Conservation (phyloP, 495 filamentous ascomycete species). For the Aspergillus ellipticus region DNA sequence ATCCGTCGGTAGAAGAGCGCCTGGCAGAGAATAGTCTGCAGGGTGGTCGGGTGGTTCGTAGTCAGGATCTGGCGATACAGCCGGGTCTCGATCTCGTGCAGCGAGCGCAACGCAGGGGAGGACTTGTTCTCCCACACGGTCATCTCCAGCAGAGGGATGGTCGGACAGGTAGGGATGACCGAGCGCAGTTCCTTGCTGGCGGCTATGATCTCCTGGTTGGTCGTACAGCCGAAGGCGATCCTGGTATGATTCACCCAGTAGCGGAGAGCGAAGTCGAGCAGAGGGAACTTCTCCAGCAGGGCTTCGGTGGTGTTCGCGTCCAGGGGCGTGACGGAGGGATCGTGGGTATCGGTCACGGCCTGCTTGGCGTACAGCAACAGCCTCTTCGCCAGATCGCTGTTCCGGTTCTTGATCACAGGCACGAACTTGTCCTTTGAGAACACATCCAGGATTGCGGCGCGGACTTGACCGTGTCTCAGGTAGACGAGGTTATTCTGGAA, state of each 20-base stretch:
- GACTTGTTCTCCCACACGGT: constrained; percentile 29
- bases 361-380: constrained; percentile 30
- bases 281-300: constrained; percentile 21
- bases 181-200: constrained; percentile 28
- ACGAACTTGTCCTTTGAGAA: constrained; percentile 27
- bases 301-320: constrained; percentile 18
- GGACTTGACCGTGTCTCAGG: constrained; percentile 32
- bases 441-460: constrained; percentile 26
- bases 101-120: constrained; percentile 22
- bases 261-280: constrained; percentile 35
- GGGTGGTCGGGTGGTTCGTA: constrained; percentile 19
- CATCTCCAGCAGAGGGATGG: constrained; percentile 26
- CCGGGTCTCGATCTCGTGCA: constrained; percentile 26
- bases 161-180: constrained; percentile 25
- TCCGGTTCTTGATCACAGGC: constrained; percentile 27
- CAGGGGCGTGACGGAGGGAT: constrained; percentile 26
- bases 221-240: constrained; percentile 24
- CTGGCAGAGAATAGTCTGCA: constrained; percentile 18
- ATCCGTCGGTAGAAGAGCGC: constrained; percentile 19
- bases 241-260: constrained; percentile 35
- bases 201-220: constrained; percentile 20
- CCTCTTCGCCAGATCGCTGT: constrained; percentile 29
- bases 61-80: constrained; percentile 26
- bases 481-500: constrained; percentile 33
- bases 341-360: constrained; percentile 23